phyloP scores from a whole-genome alignment of 805 yeast genomes.

The Kodamaea nitidulidarum region DNA sequence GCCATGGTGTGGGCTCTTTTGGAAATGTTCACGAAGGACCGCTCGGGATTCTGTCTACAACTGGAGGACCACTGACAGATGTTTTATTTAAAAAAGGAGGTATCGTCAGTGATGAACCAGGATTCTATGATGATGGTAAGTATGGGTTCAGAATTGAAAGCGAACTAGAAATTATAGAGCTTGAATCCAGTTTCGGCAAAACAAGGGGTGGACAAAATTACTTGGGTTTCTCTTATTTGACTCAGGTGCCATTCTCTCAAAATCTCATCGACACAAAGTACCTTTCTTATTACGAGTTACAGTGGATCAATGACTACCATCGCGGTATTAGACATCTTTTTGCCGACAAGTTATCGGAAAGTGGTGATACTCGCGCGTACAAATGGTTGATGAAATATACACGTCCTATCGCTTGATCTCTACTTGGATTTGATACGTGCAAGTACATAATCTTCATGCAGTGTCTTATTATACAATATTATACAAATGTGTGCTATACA shows the following conservation, averaged over 20 bases:
- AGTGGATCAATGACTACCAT: constrained; percentile 41
- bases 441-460: too few species aligned
- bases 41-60: constrained; percentile 64
- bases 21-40: constrained; percentile 95
- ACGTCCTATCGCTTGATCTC: constrained; percentile 1
- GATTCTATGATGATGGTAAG: constrained; percentile 84
- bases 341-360: constrained; percentile 40
- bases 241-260: constrained; percentile 39
- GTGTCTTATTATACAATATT: too few species aligned
- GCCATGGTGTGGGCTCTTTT: constrained; percentile 94
- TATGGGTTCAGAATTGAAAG: constrained; percentile 90
- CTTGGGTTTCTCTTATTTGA: constrained; percentile 37
- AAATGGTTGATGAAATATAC: constrained; percentile 75
- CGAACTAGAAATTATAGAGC: constrained; percentile 59
- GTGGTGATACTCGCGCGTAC: constrained; percentile 55
- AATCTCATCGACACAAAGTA: constrained; percentile 32
- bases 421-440: too few species aligned
- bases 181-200: constrained; percentile 34
- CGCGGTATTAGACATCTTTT: constrained; percentile 29
- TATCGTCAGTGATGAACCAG: constrained; percentile 89
- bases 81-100: constrained; percentile 53
- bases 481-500: neutral
- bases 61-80: constrained; percentile 48
- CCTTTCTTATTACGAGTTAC: constrained; percentile 27
- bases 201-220: constrained; percentile 30